Base-by-base conservation (phyloP, 495 filamentous ascomycete genomes). In the Neurospora terricola region DNA sequence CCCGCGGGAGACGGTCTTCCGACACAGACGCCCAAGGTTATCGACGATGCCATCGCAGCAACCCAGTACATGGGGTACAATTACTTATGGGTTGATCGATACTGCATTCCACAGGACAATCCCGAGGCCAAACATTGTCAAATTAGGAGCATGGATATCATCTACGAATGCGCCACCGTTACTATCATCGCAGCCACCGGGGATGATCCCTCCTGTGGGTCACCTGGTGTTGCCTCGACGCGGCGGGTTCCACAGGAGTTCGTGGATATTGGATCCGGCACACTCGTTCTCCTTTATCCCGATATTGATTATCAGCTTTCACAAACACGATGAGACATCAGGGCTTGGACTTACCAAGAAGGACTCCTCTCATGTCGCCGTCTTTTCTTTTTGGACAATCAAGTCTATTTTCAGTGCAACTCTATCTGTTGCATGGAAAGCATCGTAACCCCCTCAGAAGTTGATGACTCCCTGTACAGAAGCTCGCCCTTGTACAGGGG, bases 111-210 rank as follows among this genome's bases (percentile, higher is more conserved):
- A 39, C 74, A 80, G 34, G 4, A 40, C 36, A 39, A 74, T 30
- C 16, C 37, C 2, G 36, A 14, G 1, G 72, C 74, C 10, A 80
- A 78, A 70, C 73, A 77, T 30, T 8, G 27, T 1, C 81, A 80
- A 68, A 74, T 81, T 12, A 43, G 27, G 37, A 30, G 76, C 10
- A 82, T 83, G 79, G 74, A 77, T 42, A 11, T 70, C 0, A 77
- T 83, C 6, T 82, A 83, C 40, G 42, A 69, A 16, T 69, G 38
- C 38, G 75, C 72, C 2, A 21, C 54, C 7, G 34, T 79, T 4
- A 82, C 81, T 5, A 78, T 82, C 18, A 71, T 82, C 30, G 78
- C 76, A 21, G 81, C 77, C n/a, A 72, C 73, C 1, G 79, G 79
- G 5, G 30, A 70, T 2, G 79, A 78, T 62, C 43, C 75, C 11